Evolutionary conservation across 305 asterid genomes (phyloP), one percentile per base, ranked within the genome.

Genomic region (Fraxinus sp.): DNA sequence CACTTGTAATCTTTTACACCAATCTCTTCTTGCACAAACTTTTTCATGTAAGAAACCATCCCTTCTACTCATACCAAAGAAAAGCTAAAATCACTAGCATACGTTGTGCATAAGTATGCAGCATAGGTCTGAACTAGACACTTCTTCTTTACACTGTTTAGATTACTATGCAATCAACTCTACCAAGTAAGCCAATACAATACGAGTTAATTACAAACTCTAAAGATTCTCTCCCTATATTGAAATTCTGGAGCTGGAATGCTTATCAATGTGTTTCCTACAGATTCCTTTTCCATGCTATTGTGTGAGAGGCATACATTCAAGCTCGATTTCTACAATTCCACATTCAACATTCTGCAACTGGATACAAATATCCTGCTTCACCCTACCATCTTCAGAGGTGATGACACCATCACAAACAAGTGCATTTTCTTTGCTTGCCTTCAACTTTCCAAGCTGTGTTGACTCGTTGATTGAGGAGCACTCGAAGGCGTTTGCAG

Each of bases 281-380:
- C n/a, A 10, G 2, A 13, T 70, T 52, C 77, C 11, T 76, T 57
- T 28, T 66, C 35, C 43, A 33, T 35, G 80, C 83, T 91, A 96
- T 87, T 95, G 98, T 18, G 93, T 91, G 84, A 96, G 97, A 62
- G 93, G 97, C 79, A 96, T 87, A 30, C 99, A 94, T 89, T 96
- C 99, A 59, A 96, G 97, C 91, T 93, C 98, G 28, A 94, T 92
- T 85, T 96, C 98, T 68, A 96, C 84, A n/a, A 89, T 86, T 79
- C 99, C 98, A 39, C 96, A 83, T 86, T 94, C 99, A 43, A 94
- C 99, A 70, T 93, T 91, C 86, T 92, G 97, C 86, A 96, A 88
- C 90, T 90, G 92, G 64, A 96, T 89, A 18, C 91, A 89, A 20
- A 94, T 91, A 10, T 91, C 93, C 75, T 92, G 97, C 87, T 89